phyloP scores from a whole-genome alignment of 768 basidiomycete genomes.

The Auricularia sp. region DNA sequence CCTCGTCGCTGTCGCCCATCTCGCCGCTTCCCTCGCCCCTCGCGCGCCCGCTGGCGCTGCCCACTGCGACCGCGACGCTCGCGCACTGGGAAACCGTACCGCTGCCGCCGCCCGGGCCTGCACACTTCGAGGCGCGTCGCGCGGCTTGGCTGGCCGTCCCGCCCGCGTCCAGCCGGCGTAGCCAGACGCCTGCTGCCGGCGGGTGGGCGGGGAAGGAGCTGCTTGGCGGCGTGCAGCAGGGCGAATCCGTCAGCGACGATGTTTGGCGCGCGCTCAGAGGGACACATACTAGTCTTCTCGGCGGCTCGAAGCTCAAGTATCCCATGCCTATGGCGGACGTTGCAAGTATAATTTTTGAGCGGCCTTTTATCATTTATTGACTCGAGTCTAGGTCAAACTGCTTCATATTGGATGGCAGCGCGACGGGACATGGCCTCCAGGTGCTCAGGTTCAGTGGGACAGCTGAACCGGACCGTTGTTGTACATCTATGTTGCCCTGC shows the following conservation, averaged over 20 bases:
- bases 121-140: slow-evolving; percentile 52
- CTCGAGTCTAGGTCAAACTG: slow-evolving; percentile 48
- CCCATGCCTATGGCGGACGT: slow-evolving; percentile 54
- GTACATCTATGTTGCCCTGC: not conserved
- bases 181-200: slow-evolving; percentile 29
- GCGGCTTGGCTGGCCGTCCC: slow-evolving; percentile 46
- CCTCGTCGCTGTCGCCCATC: not conserved
- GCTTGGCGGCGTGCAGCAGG: slow-evolving; percentile 30
- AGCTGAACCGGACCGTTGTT: not conserved
- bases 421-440: slow-evolving; percentile 68
- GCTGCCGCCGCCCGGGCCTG: slow-evolving; percentile 55
- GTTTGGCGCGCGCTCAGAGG: slow-evolving; percentile 48
- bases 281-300: slow-evolving; percentile 53
- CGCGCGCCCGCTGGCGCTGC: not conserved
- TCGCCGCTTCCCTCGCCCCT: not conserved
- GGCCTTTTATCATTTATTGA: no score
- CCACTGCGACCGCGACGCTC: not conserved
- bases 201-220: slow-evolving; percentile 29
- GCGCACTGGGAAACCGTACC: not conserved
- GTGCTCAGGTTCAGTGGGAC: slow-evolving; percentile 19
- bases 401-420: slow-evolving; percentile 66
- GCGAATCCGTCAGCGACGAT: slow-evolving; percentile 38
- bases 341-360: slow-evolving; percentile 24
- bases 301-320: slow-evolving; percentile 48
- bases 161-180: slow-evolving; percentile 13